phyloP scores from a whole-genome alignment of 495 filamentous ascomycete genomes.

The Xylaria nigripes region DNA sequence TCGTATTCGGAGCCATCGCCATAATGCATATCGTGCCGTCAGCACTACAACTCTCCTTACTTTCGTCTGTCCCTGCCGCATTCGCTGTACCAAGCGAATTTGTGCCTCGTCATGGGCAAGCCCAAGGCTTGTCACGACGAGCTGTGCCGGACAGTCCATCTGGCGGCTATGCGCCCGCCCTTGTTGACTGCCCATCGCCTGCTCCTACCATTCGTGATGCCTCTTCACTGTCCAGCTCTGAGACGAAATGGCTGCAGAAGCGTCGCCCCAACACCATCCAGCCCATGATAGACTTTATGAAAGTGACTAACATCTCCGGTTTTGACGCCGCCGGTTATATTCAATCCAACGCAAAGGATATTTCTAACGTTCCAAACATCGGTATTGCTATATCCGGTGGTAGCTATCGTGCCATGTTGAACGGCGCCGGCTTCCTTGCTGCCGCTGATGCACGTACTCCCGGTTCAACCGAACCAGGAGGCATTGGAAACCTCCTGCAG shows the following conservation, averaged over 20 bases:
- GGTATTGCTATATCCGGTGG: conserved; percentile 58
- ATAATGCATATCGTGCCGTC: conserved; percentile 7
- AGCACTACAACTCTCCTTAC: not conserved
- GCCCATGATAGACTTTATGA: conserved; percentile 67
- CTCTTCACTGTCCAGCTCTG: conserved; percentile 50
- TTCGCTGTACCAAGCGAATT: conserved; percentile 16
- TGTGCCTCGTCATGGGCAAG: not conserved
- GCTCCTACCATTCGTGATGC: conserved; percentile 46
- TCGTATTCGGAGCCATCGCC: not conserved
- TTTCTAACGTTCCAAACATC: conserved; percentile 56
- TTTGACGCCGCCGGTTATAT: conserved; percentile 73
- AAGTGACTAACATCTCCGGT: conserved; percentile 59
- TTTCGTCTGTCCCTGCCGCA: conserved; percentile 15
- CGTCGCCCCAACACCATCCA: conserved; percentile 50
- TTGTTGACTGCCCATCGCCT: conserved; percentile 42
- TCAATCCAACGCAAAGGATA: conserved; percentile 44
- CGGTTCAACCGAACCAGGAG: conserved; percentile 55
- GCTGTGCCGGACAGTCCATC: conserved; percentile 48
- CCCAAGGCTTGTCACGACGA: conserved; percentile 19
- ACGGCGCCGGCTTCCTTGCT: conserved; percentile 77
- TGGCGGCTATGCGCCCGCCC: conserved; percentile 47
- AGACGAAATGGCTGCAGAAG: conserved; percentile 55
- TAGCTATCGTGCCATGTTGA: conserved; percentile 81
- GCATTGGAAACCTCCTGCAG: conserved; percentile 80
- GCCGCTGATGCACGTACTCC: conserved; percentile 73